Percentiles rank a stretch among this genome's conserved stretches.
Conservation (phyloP, 2,329 filamentous ascomycete species). For the Colletotrichum phormii region DNA sequence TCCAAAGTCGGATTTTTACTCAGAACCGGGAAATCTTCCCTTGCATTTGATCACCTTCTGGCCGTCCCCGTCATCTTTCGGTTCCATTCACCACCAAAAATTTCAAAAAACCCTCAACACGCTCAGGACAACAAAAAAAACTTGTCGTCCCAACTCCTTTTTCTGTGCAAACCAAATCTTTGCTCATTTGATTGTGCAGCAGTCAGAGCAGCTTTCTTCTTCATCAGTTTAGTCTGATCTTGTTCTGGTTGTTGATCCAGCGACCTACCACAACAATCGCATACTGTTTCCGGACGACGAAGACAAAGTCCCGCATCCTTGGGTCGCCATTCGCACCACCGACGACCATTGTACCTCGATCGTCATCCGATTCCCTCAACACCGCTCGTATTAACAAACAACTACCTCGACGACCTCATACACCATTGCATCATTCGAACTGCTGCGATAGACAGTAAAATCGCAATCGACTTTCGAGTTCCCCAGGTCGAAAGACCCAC, state of each 20-base stretch:
- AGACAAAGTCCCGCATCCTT: constrained; percentile 10
- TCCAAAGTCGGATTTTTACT: constrained; percentile 21
- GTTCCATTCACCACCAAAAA: not conserved
- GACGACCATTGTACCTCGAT: constrained; percentile 2
- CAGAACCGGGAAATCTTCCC: constrained; percentile 32
- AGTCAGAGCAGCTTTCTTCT: not conserved
- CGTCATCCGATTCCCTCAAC: not conserved
- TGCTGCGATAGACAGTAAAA: not conserved
- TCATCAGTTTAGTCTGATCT: constrained; percentile 23
- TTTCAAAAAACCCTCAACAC: not conserved
- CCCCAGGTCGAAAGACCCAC: constrained; percentile 35
- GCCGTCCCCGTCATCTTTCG: not conserved
- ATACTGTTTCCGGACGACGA: constrained; percentile 13
- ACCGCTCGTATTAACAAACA: not conserved
- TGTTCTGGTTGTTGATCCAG: not conserved
- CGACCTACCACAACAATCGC: not conserved
- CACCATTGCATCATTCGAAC: not conserved
- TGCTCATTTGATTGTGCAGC: constrained; percentile 10
- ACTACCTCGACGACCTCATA: not conserved
- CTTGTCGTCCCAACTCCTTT: constrained; percentile 8
- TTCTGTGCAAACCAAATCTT: constrained; percentile 5
- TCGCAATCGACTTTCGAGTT: not conserved
- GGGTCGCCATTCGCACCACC: not conserved
- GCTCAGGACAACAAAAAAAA: constrained; percentile 3
- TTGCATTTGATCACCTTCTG: constrained; percentile 8